phyloP scores from a whole-genome alignment of 805 yeast species.

The Pichia cephalocereana region DNA sequence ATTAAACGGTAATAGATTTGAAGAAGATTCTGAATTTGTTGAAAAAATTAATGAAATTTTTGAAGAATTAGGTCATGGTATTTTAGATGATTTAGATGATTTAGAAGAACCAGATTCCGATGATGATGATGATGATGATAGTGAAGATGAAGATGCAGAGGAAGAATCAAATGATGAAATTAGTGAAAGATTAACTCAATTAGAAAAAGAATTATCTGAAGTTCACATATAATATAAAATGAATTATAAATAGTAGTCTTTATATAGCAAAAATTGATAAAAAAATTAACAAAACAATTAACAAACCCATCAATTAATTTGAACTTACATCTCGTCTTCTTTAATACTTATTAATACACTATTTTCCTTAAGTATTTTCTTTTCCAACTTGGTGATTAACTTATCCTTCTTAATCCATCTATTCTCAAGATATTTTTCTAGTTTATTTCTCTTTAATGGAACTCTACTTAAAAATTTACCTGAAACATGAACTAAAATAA shows the following conservation, averaged over 20 bases:
- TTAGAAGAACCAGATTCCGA: slow-evolving; percentile 75
- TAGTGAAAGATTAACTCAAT: slow-evolving; percentile 24
- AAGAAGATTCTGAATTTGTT: slow-evolving; percentile 73
- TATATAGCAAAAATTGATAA: neutral
- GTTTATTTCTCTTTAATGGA: slow-evolving; percentile 41
- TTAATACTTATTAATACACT: neutral
- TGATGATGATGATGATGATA: slow-evolving; percentile 53
- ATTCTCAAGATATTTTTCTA: slow-evolving; percentile 71
- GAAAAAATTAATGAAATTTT: slow-evolving; percentile 54
- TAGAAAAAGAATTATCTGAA: slow-evolving; percentile 42
- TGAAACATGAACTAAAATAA: slow-evolving; percentile 38
- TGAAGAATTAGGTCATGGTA: slow-evolving; percentile 67
- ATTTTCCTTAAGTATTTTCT: slow-evolving; percentile 10
- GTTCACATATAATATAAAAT: slow-evolving; percentile 16
- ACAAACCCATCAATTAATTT: neutral
- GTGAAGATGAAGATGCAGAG: slow-evolving; percentile 35
- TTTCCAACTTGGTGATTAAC: slow-evolving; percentile 31
- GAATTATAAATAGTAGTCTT: neutral
- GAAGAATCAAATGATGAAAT: slow-evolving; percentile 32
- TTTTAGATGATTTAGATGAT: slow-evolving; percentile 88
- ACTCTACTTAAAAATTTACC: slow-evolving; percentile 38
- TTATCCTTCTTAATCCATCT: slow-evolving; percentile 67
- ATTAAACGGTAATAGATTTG: slow-evolving; percentile 87
- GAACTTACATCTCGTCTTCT: neutral
- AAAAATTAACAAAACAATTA: neutral